These are phyloP conservation scores for Cryptosporidium andersoni DNA, from an alignment of 169 alveolate species.

Conservation along the genomic window DNA sequence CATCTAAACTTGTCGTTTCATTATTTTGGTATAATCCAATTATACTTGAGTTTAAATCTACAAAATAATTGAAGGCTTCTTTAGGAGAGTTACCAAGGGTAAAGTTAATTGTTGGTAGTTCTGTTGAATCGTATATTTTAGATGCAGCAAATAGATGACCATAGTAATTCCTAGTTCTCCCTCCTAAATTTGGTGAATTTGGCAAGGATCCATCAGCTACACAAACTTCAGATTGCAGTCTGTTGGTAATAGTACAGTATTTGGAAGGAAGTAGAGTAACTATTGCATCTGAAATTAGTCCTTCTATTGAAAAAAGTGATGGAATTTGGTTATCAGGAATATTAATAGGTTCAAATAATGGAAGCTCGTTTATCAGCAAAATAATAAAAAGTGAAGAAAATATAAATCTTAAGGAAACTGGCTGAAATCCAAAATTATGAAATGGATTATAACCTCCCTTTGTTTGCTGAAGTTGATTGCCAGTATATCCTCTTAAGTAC, in stretches of 20 bases:
- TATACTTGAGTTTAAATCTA: no score
- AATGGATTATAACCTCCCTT: slow-evolving; percentile 62
- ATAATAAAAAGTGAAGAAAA: slow-evolving; percentile 27
- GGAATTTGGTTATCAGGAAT: slow-evolving; percentile 32
- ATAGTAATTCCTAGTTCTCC: no score
- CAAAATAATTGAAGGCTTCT: no score
- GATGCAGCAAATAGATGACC: no score
- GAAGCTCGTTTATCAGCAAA: slow-evolving; percentile 20
- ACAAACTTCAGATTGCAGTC: no score
- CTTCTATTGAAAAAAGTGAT: neutral
- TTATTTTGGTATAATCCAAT: no score
- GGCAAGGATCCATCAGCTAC: no score
- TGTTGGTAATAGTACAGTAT: neutral
- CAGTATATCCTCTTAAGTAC: slow-evolving; percentile 5
- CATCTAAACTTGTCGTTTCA: no score
- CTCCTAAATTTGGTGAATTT: no score
- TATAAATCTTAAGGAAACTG: slow-evolving; percentile 5
- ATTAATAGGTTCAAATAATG: slow-evolving; percentile 10
- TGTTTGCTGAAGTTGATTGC: slow-evolving; percentile 39
- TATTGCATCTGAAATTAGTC: slow-evolving; percentile 11
- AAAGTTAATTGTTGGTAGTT: no score
- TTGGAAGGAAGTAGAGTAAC: slow-evolving; percentile 38
- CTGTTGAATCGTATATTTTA: no score
- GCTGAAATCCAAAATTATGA: slow-evolving; percentile 35
- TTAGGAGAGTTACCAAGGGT: no score